Conservation (phyloP, 148 eudicot species). For the Pharnaceum exiguum region DNA sequence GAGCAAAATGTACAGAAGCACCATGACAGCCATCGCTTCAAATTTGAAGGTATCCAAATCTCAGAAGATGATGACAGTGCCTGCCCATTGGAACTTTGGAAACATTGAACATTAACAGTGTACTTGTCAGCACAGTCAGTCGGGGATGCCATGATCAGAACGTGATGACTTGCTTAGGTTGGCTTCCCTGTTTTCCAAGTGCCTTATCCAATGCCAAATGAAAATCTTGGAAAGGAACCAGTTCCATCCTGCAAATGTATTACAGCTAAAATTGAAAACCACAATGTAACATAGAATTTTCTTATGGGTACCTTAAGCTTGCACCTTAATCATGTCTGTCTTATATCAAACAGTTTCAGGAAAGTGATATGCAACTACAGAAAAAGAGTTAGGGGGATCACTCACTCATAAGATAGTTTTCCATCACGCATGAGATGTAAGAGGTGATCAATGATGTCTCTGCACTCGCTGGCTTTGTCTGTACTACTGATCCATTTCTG, state of each 20-base stretch:
- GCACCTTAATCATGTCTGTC: not conserved
- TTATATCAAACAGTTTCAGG: not conserved
- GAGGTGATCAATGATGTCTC: constrained; percentile 70
- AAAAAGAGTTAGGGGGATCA: too few relatives aligned
- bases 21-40: not conserved
- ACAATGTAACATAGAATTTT: too few relatives aligned
- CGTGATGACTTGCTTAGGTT: constrained; percentile 54
- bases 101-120: too few relatives aligned
- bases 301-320: too few relatives aligned
- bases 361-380: not conserved
- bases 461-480: constrained; percentile 63
- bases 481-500: constrained; percentile 75
- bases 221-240: constrained; percentile 49
- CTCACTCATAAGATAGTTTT: constrained; percentile 78
- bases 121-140: too few relatives aligned
- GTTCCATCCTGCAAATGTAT: constrained; percentile 69
- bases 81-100: too few relatives aligned
- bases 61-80: too few relatives aligned
- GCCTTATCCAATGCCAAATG: constrained; percentile 45
- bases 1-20: not conserved
- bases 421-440: constrained; percentile 57
- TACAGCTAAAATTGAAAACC: too few relatives aligned
- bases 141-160: constrained; percentile 35
- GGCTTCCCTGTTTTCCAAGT: constrained; percentile 60
- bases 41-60: not conserved